These are phyloP conservation scores for Ilyonectria mors-panacis DNA, from an alignment of 2,329 filamentous ascomycete species.

Conservation along the genomic window DNA sequence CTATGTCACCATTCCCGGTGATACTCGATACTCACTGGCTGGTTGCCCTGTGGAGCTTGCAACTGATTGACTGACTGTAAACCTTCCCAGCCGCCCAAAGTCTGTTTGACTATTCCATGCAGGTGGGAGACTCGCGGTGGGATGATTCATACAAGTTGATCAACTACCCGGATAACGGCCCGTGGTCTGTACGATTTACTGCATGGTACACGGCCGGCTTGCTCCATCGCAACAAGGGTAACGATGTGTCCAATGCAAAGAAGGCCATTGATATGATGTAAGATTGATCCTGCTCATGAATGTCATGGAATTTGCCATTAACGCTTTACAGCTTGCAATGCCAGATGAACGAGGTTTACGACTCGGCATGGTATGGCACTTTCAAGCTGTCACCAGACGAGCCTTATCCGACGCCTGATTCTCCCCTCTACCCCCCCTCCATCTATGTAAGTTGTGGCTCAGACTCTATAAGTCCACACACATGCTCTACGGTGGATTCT, in stretches of 20 bases:
- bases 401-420: constrained; percentile 54
- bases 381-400: constrained; percentile 59
- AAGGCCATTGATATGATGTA: constrained; percentile 54
- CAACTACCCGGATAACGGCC: constrained; percentile 58
- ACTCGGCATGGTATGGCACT: constrained; percentile 59
- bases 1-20: background rate
- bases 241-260: constrained; percentile 54
- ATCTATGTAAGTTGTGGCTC: constrained; percentile 21
- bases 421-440: constrained; percentile 47
- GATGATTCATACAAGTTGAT: constrained; percentile 60
- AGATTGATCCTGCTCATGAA: constrained; percentile 11
- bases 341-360: constrained; percentile 55
- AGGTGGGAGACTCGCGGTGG: constrained; percentile 56
- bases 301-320: background rate
- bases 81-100: constrained; percentile 50
- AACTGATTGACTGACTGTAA: background rate
- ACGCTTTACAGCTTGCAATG: constrained; percentile 40
- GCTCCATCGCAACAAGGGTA: constrained; percentile 52
- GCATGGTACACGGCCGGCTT: constrained; percentile 59
- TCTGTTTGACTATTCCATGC: constrained; percentile 58
- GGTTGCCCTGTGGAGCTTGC: background rate
- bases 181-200: constrained; percentile 60
- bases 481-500: background rate
- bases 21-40: background rate
- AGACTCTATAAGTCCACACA: background rate